Base-by-base conservation (phyloP, 2,329 filamentous ascomycete species). In the Colletotrichum musicola region DNA sequence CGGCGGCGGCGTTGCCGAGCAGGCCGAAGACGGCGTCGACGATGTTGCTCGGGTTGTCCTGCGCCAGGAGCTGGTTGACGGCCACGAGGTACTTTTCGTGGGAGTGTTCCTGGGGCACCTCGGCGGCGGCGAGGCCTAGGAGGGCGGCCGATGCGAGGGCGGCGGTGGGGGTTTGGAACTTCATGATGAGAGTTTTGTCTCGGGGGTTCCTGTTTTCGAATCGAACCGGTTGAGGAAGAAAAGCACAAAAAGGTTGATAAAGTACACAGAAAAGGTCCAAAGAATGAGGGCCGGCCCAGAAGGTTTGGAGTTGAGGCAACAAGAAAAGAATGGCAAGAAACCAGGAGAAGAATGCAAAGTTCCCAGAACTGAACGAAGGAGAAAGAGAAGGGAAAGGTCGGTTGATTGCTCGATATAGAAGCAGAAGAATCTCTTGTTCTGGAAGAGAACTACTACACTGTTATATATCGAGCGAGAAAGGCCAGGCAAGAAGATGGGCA, bases 31-130 rank as follows among this genome's bases (percentile, higher is more conserved):
- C 83, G 68, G 77, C 35, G 82, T 86, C 77, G 78, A 83, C 76
- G 80, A 85, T 61, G 71, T 88, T 63, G 81, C 86, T 75, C 80
- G 87, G 77, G 80, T 87, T 73, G 77, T 89, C 35, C 81, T 83
- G 81, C 74, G 82, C 68, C 40, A 89, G 74, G 61, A 81, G 78
- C 22, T 76, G 76, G 70, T 82, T 78, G 70, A 85, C 82, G 53
- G 79, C 80, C 35, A 76, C 75, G 55, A 88, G 75, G 74, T 86
- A 81, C 71, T 82, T 80, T 64, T 83, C 77, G 76, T 89, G 86
- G 12, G 85, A 85, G 73, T 88, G 85, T 71, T 89, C 86, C 74
- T 88, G 85, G 27, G 86, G 86, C 66, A 88, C 85, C 74, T 89
- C 84, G 49, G 71, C 71, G 35, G 63, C 46, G 27, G 57, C 61